These are phyloP conservation scores for Penstemon barbatus DNA, from an alignment of 257 asterid genomes.

Conservation along the genomic window DNA sequence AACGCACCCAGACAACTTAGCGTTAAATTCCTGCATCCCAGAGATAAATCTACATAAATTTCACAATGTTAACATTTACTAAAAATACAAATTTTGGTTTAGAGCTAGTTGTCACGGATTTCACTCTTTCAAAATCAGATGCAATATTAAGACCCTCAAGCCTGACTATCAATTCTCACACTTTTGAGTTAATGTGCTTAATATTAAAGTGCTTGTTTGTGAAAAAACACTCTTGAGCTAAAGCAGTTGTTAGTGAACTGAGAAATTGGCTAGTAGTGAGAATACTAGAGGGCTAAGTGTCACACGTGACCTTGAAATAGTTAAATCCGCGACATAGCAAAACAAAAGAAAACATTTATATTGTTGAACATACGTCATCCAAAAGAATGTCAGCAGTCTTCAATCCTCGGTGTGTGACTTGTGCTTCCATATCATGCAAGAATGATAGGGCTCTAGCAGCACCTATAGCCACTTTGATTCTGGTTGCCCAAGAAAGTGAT, in stretches of 20 bases:
- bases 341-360: neutral
- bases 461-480: slow-evolving; percentile 29
- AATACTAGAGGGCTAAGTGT: no score
- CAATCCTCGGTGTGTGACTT: slow-evolving; percentile 23
- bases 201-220: no score
- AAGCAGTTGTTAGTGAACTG: neutral
- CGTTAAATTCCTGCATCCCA: slow-evolving; percentile 48
- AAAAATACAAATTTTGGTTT: neutral
- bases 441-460: slow-evolving; percentile 34
- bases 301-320: no score
- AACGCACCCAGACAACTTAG: slow-evolving; percentile 50
- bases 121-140: no score
- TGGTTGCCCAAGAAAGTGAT: slow-evolving; percentile 25
- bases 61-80: neutral
- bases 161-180: no score
- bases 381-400: slow-evolving; percentile 21
- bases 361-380: slow-evolving; percentile 19
- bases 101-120: neutral
- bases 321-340: neutral
- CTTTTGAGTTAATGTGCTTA: no score
- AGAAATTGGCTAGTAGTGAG: no score
- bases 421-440: slow-evolving; percentile 30
- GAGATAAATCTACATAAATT: neutral
- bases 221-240: neutral
- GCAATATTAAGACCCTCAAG: no score